Base-by-base conservation (phyloP, 2,329 filamentous ascomycete species). In the Calonectria multiphialidica region DNA sequence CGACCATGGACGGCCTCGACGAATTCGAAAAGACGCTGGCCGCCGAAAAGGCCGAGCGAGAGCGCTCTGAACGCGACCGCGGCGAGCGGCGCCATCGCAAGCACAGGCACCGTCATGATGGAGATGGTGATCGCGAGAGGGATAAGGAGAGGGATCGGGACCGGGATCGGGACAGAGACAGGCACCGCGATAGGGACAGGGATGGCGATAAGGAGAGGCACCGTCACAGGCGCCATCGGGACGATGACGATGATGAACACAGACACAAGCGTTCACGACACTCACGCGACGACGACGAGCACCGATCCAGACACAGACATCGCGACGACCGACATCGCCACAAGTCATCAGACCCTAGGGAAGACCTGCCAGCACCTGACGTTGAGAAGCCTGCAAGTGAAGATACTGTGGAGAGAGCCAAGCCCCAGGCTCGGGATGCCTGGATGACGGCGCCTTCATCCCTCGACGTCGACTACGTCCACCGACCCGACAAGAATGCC, bases 401-500 rank as follows among this genome's bases (percentile, higher is more conserved):
- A 74, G 78, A 82, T 8, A 18, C 75, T 0, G 74, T 80, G 2
- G 76, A 80, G 8, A 62, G 72, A 0, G 53, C 79, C 5, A 83
- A 80, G 71, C 81, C 83, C 1, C 79, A 92, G 37, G 89, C 92
- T 76, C 91, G 97, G 74, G 97, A 98, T 82, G 91, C 93, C 0
- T 99, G 97, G 96, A 99, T 99, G 97, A 93, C 95, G 72, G 93
- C 93, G 0, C 95, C 96, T 0, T 94, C 94, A 0, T 91, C 93
- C 0, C 85, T 98, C 42, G 93, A 96, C 66, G 88, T 98, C 70
- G 96, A 98, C 80, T 98, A 98, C 81, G 89, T 95, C 63, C 90
- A 94, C 80, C 88, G 90, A 72, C 86, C 85, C 5, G 84, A 84
- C 1, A 88, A 89, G 73, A 91, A 91, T 72, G 82, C 85, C 8